Conservation (phyloP, 306 rosid genomes). For the Amphicarpaea edgeworthii region DNA sequence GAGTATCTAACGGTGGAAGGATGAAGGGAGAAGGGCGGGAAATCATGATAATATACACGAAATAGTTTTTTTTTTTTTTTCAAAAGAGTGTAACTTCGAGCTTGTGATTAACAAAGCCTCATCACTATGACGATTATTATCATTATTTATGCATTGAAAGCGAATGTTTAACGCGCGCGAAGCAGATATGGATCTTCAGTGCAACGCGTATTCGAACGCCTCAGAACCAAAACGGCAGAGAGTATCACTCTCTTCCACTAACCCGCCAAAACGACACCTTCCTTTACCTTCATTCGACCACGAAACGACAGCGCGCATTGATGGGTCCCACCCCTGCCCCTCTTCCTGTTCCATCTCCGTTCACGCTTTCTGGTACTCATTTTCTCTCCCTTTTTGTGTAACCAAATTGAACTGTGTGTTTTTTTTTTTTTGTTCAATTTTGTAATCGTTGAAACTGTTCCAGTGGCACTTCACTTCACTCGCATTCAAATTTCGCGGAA, state of each 20-base stretch:
- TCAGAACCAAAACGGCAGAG: slow-evolving; percentile 62
- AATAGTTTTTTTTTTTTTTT: too few species aligned
- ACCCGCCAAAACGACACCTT: slow-evolving; percentile 49
- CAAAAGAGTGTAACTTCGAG: background rate
- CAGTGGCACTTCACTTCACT: background rate
- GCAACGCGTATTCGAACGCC: slow-evolving; percentile 56
- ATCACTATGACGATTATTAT: background rate
- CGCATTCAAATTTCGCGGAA: background rate
- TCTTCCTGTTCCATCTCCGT: too few species aligned
- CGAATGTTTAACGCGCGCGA: too few species aligned
- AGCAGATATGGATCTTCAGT: slow-evolving; percentile 68
- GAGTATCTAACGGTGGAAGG: too few species aligned
- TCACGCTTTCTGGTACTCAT: too few species aligned
- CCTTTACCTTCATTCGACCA: slow-evolving; percentile 25
- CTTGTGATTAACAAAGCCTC: background rate
- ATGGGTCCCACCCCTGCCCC: too few species aligned
- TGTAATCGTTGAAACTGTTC: background rate
- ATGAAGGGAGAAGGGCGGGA: too few species aligned
- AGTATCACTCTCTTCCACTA: background rate
- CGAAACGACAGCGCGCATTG: background rate
- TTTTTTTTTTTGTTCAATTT: background rate
- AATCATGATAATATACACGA: too few species aligned
- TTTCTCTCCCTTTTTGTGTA: background rate
- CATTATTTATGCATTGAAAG: background rate
- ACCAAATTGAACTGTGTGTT: background rate